Conservation (phyloP, 352 stramenopile genomes). For the Phytophthora foliorum region DNA sequence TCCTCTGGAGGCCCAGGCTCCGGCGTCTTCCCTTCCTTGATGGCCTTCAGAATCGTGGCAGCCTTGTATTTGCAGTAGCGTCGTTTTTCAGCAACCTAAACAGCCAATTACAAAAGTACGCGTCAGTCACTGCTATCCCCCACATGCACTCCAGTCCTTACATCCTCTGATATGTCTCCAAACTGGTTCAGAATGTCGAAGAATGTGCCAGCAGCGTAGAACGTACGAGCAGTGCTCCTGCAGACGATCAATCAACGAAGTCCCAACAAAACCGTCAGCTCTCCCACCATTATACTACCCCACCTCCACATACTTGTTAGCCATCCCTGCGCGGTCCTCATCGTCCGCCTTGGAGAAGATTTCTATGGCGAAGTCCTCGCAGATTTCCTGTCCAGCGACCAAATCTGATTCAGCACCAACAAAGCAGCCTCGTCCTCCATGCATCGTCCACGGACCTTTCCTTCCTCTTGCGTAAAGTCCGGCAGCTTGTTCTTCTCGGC, state of each 20-base stretch:
- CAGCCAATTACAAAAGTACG: background rate
- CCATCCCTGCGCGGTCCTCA: slow-evolving; percentile 91
- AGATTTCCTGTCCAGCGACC: slow-evolving; percentile 66
- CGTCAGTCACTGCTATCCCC: slow-evolving; percentile 5
- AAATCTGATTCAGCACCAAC: slow-evolving; percentile 5
- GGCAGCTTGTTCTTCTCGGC: slow-evolving; percentile 92
- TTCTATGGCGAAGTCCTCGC: slow-evolving; percentile 90
- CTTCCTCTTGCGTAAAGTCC: slow-evolving; percentile 92
- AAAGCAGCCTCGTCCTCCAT: background rate
- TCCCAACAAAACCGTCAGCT: background rate
- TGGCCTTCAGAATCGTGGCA: slow-evolving; percentile 95
- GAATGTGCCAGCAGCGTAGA: slow-evolving; percentile 97
- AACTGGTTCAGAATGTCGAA: slow-evolving; percentile 98
- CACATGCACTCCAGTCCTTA: slow-evolving; percentile 28
- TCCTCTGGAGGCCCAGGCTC: slow-evolving; percentile 83
- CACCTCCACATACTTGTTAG: slow-evolving; percentile 82
- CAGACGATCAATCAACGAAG: background rate
- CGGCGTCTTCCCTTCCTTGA: slow-evolving; percentile 92
- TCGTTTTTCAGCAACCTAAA: slow-evolving; percentile 87
- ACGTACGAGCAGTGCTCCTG: slow-evolving; percentile 94
- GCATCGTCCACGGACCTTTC: slow-evolving; percentile 68
- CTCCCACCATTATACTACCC: background rate
- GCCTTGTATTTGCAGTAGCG: slow-evolving; percentile 97
- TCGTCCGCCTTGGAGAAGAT: slow-evolving; percentile 96
- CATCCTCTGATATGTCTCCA: slow-evolving; percentile 84